Evolutionary conservation across 2,329 filamentous ascomycete species (phyloP).

Genomic region (Claviceps lovelessii): DNA sequence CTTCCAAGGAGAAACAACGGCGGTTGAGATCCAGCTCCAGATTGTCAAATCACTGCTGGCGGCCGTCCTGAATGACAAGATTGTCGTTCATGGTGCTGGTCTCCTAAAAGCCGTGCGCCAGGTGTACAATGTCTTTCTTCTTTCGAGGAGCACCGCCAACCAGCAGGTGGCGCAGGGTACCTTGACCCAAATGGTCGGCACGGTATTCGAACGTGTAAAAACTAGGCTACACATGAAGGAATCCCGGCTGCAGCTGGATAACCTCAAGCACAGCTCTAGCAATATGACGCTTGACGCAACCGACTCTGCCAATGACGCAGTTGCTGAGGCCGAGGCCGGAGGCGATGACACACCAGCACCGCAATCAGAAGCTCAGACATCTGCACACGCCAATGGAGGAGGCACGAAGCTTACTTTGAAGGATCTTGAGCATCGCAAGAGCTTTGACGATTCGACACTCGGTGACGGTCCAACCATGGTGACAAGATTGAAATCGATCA

Average conservation of each 20-base stretch:
- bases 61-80: conserved; percentile 95
- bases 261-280: conserved; percentile 38
- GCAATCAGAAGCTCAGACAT: conserved; percentile 15
- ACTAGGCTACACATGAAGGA: conserved; percentile 77
- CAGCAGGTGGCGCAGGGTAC: conserved; percentile 96
- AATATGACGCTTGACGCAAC: conserved; percentile 36
- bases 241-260: conserved; percentile 45
- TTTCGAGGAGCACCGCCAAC: conserved; percentile 86
- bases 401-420: conserved; percentile 48
- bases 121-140: conserved; percentile 96
- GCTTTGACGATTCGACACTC: conserved; percentile 52
- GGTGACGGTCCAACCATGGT: conserved; percentile 56
- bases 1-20: conserved; percentile 91
- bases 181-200: conserved; percentile 95
- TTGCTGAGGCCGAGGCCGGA: conserved; percentile 24
- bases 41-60: conserved; percentile 95
- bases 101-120: conserved; percentile 91
- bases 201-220: conserved; percentile 92
- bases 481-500: conserved; percentile 40
- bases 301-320: conserved; percentile 21
- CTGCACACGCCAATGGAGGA: conserved; percentile 21
- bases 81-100: conserved; percentile 92
- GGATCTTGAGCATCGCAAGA: conserved; percentile 53
- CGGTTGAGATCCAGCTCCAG: conserved; percentile 84
- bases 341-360: conserved; percentile 21